Evolutionary conservation across 805 yeast species (phyloP).

Genomic region (Brettanomyces custersianus): DNA sequence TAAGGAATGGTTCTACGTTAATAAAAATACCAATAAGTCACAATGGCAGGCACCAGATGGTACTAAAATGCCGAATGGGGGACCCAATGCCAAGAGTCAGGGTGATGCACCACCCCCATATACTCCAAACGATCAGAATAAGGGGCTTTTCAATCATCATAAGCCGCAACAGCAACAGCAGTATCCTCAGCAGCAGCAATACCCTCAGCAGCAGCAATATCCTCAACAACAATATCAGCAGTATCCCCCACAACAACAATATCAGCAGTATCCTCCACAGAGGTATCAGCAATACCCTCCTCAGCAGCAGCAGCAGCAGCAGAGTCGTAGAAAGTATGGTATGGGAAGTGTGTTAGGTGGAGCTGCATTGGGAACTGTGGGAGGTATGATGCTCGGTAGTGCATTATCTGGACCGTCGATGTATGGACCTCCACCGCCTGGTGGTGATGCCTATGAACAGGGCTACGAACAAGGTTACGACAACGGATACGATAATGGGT

Average conservation of each 20-base stretch:
- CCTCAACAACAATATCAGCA: constrained; percentile 4
- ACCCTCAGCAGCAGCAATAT: constrained; percentile 3
- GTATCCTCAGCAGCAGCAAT: constrained; percentile 9
- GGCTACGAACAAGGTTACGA: constrained; percentile 1
- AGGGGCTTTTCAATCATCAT: too few relatives aligned
- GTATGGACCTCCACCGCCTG: constrained; percentile 9
- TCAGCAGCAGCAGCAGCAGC: background rate
- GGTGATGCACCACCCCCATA: background rate
- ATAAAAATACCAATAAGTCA: constrained; percentile 59
- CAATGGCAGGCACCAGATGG: constrained; percentile 87
- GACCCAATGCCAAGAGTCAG: background rate
- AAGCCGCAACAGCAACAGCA: constrained; percentile 5
- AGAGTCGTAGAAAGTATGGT: constrained; percentile 15
- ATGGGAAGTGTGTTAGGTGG: constrained; percentile 23
- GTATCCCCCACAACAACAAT: constrained; percentile 8
- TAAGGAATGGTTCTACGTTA: constrained; percentile 69
- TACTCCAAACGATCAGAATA: constrained; percentile 3
- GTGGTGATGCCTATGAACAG: constrained; percentile 7
- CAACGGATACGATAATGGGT: constrained; percentile 7
- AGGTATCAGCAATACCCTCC: background rate
- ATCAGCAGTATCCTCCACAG: constrained; percentile 11
- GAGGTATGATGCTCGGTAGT: constrained; percentile 1
- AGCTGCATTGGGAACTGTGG: constrained; percentile 21
- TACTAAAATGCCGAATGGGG: constrained; percentile 28
- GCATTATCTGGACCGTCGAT: background rate